Percentiles rank a stretch among this genome's conserved stretches.
phyloP scores from a whole-genome alignment of 768 basidiomycete genomes.

The Paxillus ammoniavirescens region DNA sequence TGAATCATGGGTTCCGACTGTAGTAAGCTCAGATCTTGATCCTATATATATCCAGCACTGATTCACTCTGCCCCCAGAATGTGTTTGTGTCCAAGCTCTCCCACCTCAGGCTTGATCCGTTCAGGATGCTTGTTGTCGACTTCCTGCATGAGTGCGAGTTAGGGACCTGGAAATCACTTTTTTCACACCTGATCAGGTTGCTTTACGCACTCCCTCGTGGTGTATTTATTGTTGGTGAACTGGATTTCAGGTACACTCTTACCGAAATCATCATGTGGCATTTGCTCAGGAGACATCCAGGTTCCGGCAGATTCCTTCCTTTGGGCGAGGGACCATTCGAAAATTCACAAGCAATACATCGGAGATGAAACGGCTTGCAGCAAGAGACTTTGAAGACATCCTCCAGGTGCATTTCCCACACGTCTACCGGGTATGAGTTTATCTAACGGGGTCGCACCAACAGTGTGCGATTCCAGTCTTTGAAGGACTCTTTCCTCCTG shows the following conservation, averaged over 20 bases:
- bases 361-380: slow-evolving; percentile 22
- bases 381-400: slow-evolving; percentile 26
- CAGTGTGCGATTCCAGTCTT: slow-evolving; percentile 35
- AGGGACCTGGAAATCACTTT: slow-evolving; percentile 37
- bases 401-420: slow-evolving; percentile 21
- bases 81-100: slow-evolving; percentile 27
- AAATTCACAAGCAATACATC: slow-evolving; percentile 18
- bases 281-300: too few relatives aligned
- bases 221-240: slow-evolving; percentile 8
- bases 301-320: slow-evolving; percentile 19
- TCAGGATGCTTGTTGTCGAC: slow-evolving; percentile 31
- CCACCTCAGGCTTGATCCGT: slow-evolving; percentile 19
- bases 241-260: too few relatives aligned
- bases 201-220: slow-evolving; percentile 11
- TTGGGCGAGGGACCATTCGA: slow-evolving; percentile 23
- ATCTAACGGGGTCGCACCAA: too few relatives aligned
- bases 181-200: slow-evolving; percentile 35
- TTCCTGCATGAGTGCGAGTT: slow-evolving; percentile 41
- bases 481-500: slow-evolving; percentile 33
- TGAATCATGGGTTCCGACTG: neutral
- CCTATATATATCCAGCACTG: too few relatives aligned
- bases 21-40: neutral
- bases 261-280: too few relatives aligned
- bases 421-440: too few relatives aligned
- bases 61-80: too few relatives aligned